Evolutionary conservation across 345 rosid genomes (phyloP).

Genomic region (Eucalyptus tenuipes): DNA sequence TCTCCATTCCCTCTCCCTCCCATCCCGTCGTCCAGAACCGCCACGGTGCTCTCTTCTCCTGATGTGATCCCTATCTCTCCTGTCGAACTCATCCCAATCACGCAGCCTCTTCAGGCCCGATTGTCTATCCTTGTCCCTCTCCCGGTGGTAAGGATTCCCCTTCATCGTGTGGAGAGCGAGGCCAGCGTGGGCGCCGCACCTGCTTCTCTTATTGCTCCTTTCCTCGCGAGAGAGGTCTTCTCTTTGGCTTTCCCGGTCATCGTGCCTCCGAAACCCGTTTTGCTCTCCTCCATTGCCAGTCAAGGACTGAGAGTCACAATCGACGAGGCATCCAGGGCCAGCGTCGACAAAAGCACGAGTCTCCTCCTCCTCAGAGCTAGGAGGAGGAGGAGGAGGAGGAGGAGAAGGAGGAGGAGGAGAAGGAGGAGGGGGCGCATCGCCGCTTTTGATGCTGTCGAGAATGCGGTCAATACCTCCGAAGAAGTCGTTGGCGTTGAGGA

Average conservation of each 20-base stretch:
- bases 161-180: constrained; percentile 24
- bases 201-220: constrained; percentile 36
- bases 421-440: constrained; percentile 33
- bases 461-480: constrained; percentile 94
- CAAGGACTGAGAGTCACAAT: background rate
- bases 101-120: constrained; percentile 46
- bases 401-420: background rate
- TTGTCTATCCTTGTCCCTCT: constrained; percentile 46
- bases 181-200: constrained; percentile 14
- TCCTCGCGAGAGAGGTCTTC: constrained; percentile 24
- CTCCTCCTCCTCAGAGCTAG: background rate
- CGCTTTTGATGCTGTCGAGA: constrained; percentile 75
- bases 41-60: constrained; percentile 44
- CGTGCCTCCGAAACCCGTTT: background rate
- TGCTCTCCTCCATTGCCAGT: background rate
- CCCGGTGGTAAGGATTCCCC: constrained; percentile 29
- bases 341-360: background rate
- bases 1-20: constrained; percentile 50
- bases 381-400: background rate
- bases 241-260: constrained; percentile 23
- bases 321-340: background rate
- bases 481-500: constrained; percentile 32
- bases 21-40: constrained; percentile 34
- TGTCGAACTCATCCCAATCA: constrained; percentile 45
- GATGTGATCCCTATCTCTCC: constrained; percentile 41